phyloP scores from a whole-genome alignment of 1,139 yeast genomes.

The Geotrichum cucujoidarum region DNA sequence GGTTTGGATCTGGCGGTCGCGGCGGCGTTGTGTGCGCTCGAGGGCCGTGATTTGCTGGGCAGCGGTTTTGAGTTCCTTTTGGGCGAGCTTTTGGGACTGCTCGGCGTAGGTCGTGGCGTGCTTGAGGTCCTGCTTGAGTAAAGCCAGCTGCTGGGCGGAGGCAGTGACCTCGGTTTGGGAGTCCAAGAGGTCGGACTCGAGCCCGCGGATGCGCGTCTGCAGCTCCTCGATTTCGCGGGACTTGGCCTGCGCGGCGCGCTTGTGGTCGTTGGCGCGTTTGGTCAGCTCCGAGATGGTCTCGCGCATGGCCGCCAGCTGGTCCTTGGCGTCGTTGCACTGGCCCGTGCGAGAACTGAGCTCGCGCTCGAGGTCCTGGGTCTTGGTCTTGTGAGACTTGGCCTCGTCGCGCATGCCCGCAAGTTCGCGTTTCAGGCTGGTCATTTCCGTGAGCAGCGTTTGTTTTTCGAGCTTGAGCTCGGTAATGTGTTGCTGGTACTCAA shows the following conservation, averaged over 20 bases:
- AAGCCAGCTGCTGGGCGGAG: background rate
- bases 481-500: background rate
- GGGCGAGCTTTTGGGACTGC: background rate
- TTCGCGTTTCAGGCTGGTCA: background rate
- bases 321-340: background rate
- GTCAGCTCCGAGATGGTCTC: background rate
- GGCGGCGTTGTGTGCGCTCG: slow-evolving; percentile 31
- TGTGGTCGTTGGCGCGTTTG: background rate
- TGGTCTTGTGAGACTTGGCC: background rate
- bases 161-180: background rate
- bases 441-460: background rate
- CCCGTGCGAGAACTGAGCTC: background rate
- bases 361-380: background rate
- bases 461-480: slow-evolving; percentile 1
- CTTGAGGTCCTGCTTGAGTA: background rate
- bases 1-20: slow-evolving; percentile 26
- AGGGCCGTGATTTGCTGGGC: slow-evolving; percentile 25
- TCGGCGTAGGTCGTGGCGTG: background rate
- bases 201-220: background rate
- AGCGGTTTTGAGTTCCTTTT: background rate
- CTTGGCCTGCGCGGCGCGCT: background rate
- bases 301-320: background rate
- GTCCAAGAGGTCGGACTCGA: background rate
- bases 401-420: background rate
- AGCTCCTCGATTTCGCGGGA: background rate